These are phyloP conservation scores for Pythium guiyangense DNA, from an alignment of 352 stramenopile genomes.

Conservation along the genomic window DNA sequence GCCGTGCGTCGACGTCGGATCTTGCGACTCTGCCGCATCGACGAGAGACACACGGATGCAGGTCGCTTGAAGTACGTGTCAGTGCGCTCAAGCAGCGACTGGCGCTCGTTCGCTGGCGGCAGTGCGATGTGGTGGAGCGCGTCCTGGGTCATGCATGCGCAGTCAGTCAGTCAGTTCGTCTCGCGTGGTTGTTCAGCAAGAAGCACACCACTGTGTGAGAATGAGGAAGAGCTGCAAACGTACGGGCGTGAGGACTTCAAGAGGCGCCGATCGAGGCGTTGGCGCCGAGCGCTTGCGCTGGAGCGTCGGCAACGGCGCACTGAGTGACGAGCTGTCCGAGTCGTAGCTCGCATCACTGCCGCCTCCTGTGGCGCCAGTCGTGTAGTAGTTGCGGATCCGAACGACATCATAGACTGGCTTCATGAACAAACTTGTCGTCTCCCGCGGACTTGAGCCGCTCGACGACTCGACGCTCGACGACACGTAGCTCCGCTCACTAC, in stretches of 20 bases:
- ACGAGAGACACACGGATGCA: constrained; percentile 49
- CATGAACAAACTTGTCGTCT: constrained; percentile 12
- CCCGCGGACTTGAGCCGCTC: neutral
- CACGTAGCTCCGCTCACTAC: constrained; percentile 16
- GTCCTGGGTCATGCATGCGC: neutral
- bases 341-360: constrained; percentile 20
- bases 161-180: neutral
- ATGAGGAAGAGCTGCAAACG: neutral
- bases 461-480: constrained; percentile 14
- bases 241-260: neutral
- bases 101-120: constrained; percentile 23
- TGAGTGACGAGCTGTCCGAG: constrained; percentile 43
- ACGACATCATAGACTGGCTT: constrained; percentile 28
- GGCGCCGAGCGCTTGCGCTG: constrained; percentile 55
- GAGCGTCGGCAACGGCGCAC: constrained; percentile 22
- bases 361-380: neutral
- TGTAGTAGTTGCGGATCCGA: constrained; percentile 19
- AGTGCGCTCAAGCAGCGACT: constrained; percentile 55
- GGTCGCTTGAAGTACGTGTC: constrained; percentile 45
- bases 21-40: constrained; percentile 37
- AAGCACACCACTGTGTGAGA: neutral
- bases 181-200: neutral
- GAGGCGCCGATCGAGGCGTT: constrained; percentile 36
- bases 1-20: constrained; percentile 33
- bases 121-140: neutral